A percentile compares a stretch with the other conserved stretches of the same genome.
Evolutionary conservation across 2,329 filamentous ascomycete species (phyloP).

Genomic region (Aspergillus ustus): DNA sequence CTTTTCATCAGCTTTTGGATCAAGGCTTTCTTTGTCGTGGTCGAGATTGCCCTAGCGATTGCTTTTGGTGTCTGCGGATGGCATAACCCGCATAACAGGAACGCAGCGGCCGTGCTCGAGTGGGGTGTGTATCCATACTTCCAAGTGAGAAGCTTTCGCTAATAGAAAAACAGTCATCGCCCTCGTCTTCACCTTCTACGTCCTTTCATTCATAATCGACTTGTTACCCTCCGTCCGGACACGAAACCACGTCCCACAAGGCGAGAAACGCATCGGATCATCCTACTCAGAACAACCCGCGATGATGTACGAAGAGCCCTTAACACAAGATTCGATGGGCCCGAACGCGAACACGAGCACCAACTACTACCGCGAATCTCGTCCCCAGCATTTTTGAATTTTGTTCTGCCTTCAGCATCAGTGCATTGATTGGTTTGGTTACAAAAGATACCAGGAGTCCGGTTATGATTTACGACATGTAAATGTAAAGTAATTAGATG

Average conservation of each 20-base stretch:
- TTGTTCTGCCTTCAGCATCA: neutral
- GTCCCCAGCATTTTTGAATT: constrained; percentile 24
- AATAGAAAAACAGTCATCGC: constrained; percentile 59
- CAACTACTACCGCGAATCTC: constrained; percentile 37
- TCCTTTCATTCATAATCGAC: constrained; percentile 85
- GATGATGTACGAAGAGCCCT: constrained; percentile 40
- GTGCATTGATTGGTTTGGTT: constrained; percentile 1
- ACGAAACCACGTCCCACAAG: constrained; percentile 53
- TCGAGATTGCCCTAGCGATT: constrained; percentile 71
- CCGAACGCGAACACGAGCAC: constrained; percentile 35
- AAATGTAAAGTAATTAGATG: constrained; percentile 4
- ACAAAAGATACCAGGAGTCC: constrained; percentile 1
- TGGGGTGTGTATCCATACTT: constrained; percentile 51
- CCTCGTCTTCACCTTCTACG: constrained; percentile 85
- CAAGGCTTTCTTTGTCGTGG: constrained; percentile 81
- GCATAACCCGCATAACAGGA: constrained; percentile 47
- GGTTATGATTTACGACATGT: constrained; percentile 9
- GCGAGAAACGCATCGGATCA: constrained; percentile 41
- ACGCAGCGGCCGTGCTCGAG: constrained; percentile 78
- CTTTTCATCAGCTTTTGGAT: constrained; percentile 82
- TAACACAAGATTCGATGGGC: constrained; percentile 44
- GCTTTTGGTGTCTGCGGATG: constrained; percentile 65
- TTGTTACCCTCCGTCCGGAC: constrained; percentile 76
- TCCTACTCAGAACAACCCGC: constrained; percentile 21
- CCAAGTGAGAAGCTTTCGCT: neutral